Evolutionary conservation across 2,329 filamentous ascomycete genomes (phyloP), one percentile per base, ranked within the genome.

Genomic region (Pseudofabraea citricarpa): DNA sequence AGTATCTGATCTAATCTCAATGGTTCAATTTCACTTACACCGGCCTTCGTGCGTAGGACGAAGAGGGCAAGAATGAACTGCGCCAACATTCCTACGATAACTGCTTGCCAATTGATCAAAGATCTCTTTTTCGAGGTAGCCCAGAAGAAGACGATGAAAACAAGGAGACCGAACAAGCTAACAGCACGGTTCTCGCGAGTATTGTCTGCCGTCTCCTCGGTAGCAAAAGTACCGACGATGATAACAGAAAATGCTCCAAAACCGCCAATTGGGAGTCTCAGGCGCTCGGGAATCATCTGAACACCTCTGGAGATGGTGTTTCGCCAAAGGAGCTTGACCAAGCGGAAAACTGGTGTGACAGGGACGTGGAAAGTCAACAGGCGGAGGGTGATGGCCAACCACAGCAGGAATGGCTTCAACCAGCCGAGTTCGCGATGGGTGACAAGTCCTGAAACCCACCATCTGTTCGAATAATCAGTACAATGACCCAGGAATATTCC

Each of bases 21-120:
- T n/a, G 32, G 5, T 12, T 6, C 4, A 10, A 31, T 12, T n/a
- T 12, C 27, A 47, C 45, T 51, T 50, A 54, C 53, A 46, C 90
- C 90, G 29, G 80, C 87, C 29, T 74, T 66, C 3, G 89, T 93
- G 37, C 89, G 80, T 54, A 95, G 73, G 37, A 95, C 90, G 57
- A 96, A 95, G 10, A 95, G 73, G 4, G 88, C 90, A 51, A 95
- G 77, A 59, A 96, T 73, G 67, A 90, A 96, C 65, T 96, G 90
- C 9, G 83, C 73, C 32, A 95, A 72, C 84, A 95, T 93, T 47
- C 90, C 90, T 27, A 86, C 87, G 48, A 95, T 87, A 54, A 96
- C 85, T 2, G 86, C 87, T 58, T 86, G 83, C 84, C 83, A 90
- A 52, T 80, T 75, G 53, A 85, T 71, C 26, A 58, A 62, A 45